A percentile compares a stretch with the other conserved stretches of the same genome.
These are phyloP conservation scores for Mycena alexandri DNA, from an alignment of 768 basidiomycete species.

Conservation along the genomic window DNA sequence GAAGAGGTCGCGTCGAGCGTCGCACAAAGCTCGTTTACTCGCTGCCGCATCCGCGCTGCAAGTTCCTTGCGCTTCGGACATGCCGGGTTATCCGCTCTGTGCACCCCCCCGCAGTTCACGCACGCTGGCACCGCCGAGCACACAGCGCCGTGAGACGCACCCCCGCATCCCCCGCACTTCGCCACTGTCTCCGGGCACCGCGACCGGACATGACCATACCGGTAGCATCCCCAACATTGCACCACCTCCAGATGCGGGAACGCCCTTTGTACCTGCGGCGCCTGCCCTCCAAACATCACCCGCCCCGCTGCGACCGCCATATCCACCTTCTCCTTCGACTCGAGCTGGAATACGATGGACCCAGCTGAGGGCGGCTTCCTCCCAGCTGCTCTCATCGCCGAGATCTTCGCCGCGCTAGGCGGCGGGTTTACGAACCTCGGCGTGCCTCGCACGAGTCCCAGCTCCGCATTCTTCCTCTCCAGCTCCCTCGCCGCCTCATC, in stretches of 20 bases:
- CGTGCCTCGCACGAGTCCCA: background rate
- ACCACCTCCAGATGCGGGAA: conserved; percentile 3
- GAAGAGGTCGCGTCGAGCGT: background rate
- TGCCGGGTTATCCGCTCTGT: too few relatives aligned
- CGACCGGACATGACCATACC: too few relatives aligned
- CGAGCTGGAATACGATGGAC: background rate
- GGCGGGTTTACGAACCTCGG: conserved; percentile 7
- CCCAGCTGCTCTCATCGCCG: background rate
- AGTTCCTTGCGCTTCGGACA: background rate
- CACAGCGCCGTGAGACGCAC: too few relatives aligned
- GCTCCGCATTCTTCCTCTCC: background rate
- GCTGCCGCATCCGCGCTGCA: background rate
- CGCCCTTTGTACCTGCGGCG: background rate
- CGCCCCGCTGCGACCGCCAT: background rate
- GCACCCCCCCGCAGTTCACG: too few relatives aligned
- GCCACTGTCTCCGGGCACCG: too few relatives aligned
- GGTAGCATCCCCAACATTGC: too few relatives aligned
- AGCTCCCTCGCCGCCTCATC: background rate
- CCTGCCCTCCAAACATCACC: background rate
- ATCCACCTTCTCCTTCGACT: conserved; percentile 5
- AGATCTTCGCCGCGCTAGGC: background rate
- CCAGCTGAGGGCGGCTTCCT: background rate
- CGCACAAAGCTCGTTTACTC: background rate
- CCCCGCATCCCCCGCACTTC: too few relatives aligned
- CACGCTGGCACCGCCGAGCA: too few relatives aligned